These are phyloP conservation scores for Tubosaeta brunneosetosa DNA, from an alignment of 768 basidiomycete species.

Conservation along the genomic window DNA sequence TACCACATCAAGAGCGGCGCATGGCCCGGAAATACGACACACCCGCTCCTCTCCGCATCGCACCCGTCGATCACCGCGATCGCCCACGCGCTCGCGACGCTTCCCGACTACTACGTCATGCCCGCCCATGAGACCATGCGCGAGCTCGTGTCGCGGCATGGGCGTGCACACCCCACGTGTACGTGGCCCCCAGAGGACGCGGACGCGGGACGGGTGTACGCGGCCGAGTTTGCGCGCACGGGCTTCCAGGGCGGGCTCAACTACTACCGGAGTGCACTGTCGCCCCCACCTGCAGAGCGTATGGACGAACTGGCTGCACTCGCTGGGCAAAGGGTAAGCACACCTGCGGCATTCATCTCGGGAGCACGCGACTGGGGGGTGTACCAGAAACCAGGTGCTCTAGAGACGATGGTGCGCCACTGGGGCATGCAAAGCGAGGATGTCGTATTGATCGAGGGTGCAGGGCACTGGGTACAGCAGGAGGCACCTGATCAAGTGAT, in stretches of 20 bases:
- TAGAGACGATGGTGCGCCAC: constrained; percentile 37
- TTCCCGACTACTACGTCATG: constrained; percentile 65
- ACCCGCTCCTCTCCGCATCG: constrained; percentile 33
- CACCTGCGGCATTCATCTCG: constrained; percentile 55
- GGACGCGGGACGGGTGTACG: constrained; percentile 40
- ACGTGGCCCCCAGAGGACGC: constrained; percentile 50
- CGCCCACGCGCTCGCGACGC: constrained; percentile 32
- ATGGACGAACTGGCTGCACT: constrained; percentile 42
- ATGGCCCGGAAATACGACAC: constrained; percentile 41
- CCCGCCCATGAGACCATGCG: constrained; percentile 50
- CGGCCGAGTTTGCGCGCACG: constrained; percentile 43
- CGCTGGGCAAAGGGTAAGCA: constrained; percentile 40
- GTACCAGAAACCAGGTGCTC: constrained; percentile 48
- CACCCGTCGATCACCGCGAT: constrained; percentile 19
- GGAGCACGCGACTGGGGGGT: constrained; percentile 59
- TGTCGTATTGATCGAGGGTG: constrained; percentile 49
- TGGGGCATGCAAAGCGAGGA: constrained; percentile 39
- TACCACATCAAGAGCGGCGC: constrained; percentile 55
- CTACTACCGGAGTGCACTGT: constrained; percentile 41
- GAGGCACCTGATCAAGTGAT: constrained; percentile 45
- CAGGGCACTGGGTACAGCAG: constrained; percentile 65
- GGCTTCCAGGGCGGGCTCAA: constrained; percentile 66
- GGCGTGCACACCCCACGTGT: constrained; percentile 23
- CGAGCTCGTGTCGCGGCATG: constrained; percentile 35
- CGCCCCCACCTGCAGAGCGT: constrained; percentile 31